A percentile compares a stretch with the other conserved stretches of the same genome.
phyloP scores from a whole-genome alignment of 2,329 filamentous ascomycete genomes.

The Colletotrichum aenigma region DNA sequence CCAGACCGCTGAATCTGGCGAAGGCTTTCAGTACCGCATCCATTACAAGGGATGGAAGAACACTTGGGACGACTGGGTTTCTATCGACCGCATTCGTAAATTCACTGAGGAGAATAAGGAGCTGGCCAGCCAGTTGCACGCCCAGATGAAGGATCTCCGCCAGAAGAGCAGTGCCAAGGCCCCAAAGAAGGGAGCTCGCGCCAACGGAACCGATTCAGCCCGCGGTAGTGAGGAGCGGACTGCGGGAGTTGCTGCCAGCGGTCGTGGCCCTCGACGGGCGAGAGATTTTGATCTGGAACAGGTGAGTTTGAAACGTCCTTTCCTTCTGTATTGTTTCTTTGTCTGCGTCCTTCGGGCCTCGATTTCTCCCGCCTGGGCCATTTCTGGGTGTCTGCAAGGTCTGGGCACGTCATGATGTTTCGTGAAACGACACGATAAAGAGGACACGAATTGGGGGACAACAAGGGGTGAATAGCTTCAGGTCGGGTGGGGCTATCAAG shows the following conservation, averaged over 20 bases:
- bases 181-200: slow-evolving; percentile 51
- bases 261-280: slow-evolving; percentile 73
- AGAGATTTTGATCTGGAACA: slow-evolving; percentile 85
- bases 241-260: slow-evolving; percentile 61
- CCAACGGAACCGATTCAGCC: slow-evolving; percentile 63
- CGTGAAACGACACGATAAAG: background rate
- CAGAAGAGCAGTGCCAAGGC: slow-evolving; percentile 55
- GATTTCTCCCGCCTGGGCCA: background rate
- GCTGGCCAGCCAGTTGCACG: slow-evolving; percentile 75
- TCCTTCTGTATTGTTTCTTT: slow-evolving; percentile 21
- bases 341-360: slow-evolving; percentile 1
- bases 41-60: slow-evolving; percentile 99
- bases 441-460: background rate
- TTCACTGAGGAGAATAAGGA: slow-evolving; percentile 95
- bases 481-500: background rate
- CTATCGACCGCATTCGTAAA: slow-evolving; percentile 90
- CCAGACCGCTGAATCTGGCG: slow-evolving; percentile 70
- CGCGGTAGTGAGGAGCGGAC: slow-evolving; percentile 81
- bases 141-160: slow-evolving; percentile 68
- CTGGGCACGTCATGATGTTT: background rate
- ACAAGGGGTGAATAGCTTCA: slow-evolving; percentile 1
- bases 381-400: background rate
- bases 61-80: slow-evolving; percentile 99
- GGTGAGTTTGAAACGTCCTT: slow-evolving; percentile 54
- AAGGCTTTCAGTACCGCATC: slow-evolving; percentile 82